Percentiles rank a stretch among this genome's conserved stretches.
phyloP scores from a whole-genome alignment of 306 rosid genomes.

The Pyrus betulifolia region DNA sequence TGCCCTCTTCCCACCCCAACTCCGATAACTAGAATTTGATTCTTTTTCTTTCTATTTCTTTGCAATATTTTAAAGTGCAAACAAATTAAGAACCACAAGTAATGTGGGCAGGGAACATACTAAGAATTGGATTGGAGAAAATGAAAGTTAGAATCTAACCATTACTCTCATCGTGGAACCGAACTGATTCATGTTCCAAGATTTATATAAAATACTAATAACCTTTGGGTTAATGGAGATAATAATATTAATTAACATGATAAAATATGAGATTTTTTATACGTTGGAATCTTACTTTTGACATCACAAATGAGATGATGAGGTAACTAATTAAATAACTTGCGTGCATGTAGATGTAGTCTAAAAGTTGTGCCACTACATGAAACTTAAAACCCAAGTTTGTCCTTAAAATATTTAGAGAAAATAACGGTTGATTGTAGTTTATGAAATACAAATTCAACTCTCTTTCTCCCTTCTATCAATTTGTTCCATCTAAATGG shows the following conservation, averaged over 20 bases:
- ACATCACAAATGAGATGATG: neutral
- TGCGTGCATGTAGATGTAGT: neutral
- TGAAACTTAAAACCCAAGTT: neutral
- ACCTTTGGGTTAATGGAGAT: neutral
- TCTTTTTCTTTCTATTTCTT: slow-evolving; percentile 10
- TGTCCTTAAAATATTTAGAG: neutral
- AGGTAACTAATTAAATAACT: neutral
- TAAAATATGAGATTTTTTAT: neutral
- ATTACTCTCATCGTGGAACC: slow-evolving; percentile 32
- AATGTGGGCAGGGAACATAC: slow-evolving; percentile 11
- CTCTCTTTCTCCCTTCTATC: neutral
- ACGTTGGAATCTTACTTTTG: neutral
- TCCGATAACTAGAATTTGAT: slow-evolving; percentile 25
- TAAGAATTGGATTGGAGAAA: slow-evolving; percentile 3
- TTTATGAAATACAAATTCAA: neutral
- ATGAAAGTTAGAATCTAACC: slow-evolving; percentile 33
- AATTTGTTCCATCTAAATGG: no score
- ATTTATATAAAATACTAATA: slow-evolving; percentile 8
- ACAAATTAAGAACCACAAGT: slow-evolving; percentile 14
- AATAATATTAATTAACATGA: neutral
- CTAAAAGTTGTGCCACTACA: neutral
- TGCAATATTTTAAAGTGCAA: neutral
- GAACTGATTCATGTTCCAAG: slow-evolving; percentile 44
- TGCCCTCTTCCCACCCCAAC: neutral
- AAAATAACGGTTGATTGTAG: neutral